These are phyloP conservation scores for Ogataea kodamae DNA, from an alignment of 805 yeast species.

Conservation along the genomic window DNA sequence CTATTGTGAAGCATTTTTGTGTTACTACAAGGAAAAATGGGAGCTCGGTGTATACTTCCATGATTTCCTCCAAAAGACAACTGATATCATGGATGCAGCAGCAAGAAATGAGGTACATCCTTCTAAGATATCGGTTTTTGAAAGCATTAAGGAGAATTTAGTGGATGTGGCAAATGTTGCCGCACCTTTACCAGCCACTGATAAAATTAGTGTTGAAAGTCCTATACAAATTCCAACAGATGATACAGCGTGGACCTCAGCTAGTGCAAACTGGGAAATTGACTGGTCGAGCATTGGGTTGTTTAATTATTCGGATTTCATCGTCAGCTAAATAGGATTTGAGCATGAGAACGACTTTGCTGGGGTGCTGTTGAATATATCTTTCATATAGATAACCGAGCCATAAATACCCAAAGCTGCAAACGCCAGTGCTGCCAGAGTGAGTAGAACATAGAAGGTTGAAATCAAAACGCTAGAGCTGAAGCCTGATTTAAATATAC, in stretches of 20 bases:
- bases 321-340: constrained; percentile 22
- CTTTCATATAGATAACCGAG: constrained; percentile 27
- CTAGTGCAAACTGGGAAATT: background rate
- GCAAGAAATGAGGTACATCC: constrained; percentile 9
- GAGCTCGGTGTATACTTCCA: constrained; percentile 16
- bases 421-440: constrained; percentile 26
- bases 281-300: constrained; percentile 9
- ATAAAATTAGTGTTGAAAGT: constrained; percentile 12
- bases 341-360: constrained; percentile 33
- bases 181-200: constrained; percentile 15
- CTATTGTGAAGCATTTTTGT: constrained; percentile 9
- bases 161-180: constrained; percentile 19
- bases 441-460: constrained; percentile 21
- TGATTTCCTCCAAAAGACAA: constrained; percentile 13
- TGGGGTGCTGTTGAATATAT: constrained; percentile 24
- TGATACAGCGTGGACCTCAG: background rate
- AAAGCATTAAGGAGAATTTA: constrained; percentile 19
- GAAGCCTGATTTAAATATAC: constrained; percentile 15
- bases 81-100: constrained; percentile 16
- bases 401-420: constrained; percentile 33
- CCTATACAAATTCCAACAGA: constrained; percentile 6
- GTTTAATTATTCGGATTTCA: constrained; percentile 1
- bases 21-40: constrained; percentile 16
- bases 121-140: constrained; percentile 16
- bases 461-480: constrained; percentile 16